phyloP scores from a whole-genome alignment of 306 rosid genomes.

The Trifolium repens region DNA sequence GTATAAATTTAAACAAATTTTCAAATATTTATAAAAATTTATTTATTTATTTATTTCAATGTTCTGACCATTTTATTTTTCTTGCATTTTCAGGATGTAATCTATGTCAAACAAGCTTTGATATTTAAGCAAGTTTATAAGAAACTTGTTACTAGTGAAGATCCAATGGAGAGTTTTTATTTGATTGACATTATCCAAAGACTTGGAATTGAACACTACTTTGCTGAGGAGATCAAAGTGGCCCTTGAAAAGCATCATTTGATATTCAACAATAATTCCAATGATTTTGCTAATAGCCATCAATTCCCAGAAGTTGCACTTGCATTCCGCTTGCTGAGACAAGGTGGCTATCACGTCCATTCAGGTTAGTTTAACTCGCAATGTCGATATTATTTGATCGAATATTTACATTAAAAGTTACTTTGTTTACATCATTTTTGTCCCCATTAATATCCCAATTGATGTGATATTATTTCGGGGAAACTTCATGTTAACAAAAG shows the following conservation, averaged over 20 bases:
- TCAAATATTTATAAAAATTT: too few relatives aligned
- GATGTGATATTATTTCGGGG: too few relatives aligned
- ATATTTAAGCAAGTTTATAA: constrained; percentile 31
- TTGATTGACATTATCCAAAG: constrained; percentile 49
- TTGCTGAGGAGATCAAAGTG: constrained; percentile 44
- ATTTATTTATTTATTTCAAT: not conserved
- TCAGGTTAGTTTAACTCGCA: constrained; percentile 30
- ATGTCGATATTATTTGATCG: too few relatives aligned
- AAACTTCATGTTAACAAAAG: too few relatives aligned
- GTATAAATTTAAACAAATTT: not conserved
- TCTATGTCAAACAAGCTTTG: constrained; percentile 13
- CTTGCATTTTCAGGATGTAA: constrained; percentile 21
- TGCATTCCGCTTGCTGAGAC: constrained; percentile 38
- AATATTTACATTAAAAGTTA: too few relatives aligned
- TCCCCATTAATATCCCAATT: too few relatives aligned
- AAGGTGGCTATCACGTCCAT: constrained; percentile 35
- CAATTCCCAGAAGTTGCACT: constrained; percentile 23
- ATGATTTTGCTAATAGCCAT: constrained; percentile 2
- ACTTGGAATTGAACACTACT: constrained; percentile 49
- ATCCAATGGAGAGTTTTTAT: constrained; percentile 35
- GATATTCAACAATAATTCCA: not conserved
- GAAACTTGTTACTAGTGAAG: constrained; percentile 19
- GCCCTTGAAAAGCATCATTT: constrained; percentile 33
- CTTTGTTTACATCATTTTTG: too few relatives aligned
- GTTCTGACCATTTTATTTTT: not conserved